Evolutionary conservation across 2,329 filamentous ascomycete genomes (phyloP).

Genomic region (Hymenoscyphus scutula): DNA sequence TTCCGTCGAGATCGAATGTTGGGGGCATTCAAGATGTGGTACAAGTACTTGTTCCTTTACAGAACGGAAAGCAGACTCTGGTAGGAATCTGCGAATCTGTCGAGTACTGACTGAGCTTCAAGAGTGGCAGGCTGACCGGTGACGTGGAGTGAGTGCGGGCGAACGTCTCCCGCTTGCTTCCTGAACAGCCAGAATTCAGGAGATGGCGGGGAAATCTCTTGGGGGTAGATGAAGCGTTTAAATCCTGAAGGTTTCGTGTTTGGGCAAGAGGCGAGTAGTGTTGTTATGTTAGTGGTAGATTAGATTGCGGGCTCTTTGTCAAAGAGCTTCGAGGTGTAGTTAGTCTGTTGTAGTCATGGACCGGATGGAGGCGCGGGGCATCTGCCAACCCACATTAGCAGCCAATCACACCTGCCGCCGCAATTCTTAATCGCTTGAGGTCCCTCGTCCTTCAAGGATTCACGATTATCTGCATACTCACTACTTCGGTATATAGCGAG

Average conservation of each 20-base stretch:
- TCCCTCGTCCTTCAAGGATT: background rate
- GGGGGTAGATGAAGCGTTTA: background rate
- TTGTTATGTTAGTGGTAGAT: conserved; percentile 9
- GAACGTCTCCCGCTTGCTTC: conserved; percentile 24
- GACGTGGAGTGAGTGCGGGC: conserved; percentile 5
- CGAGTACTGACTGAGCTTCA: background rate
- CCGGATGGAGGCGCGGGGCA: background rate
- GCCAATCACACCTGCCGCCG: too few species aligned
- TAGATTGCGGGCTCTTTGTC: conserved; percentile 11
- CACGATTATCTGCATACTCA: background rate
- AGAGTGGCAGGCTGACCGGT: conserved; percentile 10
- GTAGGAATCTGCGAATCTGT: background rate
- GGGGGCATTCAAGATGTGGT: conserved; percentile 38
- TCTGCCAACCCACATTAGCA: background rate
- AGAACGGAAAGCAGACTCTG: conserved; percentile 8
- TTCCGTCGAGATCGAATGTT: conserved; percentile 36
- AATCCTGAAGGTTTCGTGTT: background rate
- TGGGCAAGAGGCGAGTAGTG: background rate
- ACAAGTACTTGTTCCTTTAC: conserved; percentile 9
- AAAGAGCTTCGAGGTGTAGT: conserved; percentile 4
- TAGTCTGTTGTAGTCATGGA: background rate
- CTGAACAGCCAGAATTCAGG: conserved; percentile 29
- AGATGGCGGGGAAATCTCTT: conserved; percentile 24
- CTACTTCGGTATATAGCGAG: conserved; percentile 2
- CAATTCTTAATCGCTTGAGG: too few species aligned